Percentiles rank a stretch among this genome's conserved stretches.
Conservation (phyloP, 2,329 filamentous ascomycete species). For the Elsinoe australis region DNA sequence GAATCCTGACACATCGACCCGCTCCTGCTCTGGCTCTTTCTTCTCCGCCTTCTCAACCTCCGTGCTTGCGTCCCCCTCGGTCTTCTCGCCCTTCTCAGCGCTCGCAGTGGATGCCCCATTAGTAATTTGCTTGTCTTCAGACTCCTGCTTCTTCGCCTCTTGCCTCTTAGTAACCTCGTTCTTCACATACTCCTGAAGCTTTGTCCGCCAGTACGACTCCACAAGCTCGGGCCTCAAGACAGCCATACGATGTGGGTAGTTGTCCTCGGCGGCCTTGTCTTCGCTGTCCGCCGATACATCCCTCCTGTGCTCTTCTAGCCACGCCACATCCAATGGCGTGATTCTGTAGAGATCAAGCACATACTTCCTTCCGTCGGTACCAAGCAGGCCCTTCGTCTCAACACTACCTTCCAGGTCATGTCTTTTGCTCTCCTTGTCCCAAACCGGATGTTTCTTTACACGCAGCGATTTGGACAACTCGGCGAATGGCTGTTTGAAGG, state of each 20-base stretch:
- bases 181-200: slow-evolving; percentile 83
- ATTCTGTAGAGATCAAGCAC: slow-evolving; percentile 95
- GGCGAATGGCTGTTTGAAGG: slow-evolving; percentile 75
- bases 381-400: slow-evolving; percentile 94
- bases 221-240: slow-evolving; percentile 85
- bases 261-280: slow-evolving; percentile 36
- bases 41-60: slow-evolving; percentile 22
- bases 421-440: slow-evolving; percentile 89
- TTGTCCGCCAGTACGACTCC: slow-evolving; percentile 73
- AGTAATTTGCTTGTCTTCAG: slow-evolving; percentile 28
- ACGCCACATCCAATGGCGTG: slow-evolving; percentile 80
- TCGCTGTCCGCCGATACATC: slow-evolving; percentile 31
- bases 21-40: slow-evolving; percentile 47
- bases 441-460: slow-evolving; percentile 91
- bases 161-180: slow-evolving; percentile 62
- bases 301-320: slow-evolving; percentile 69
- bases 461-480: slow-evolving; percentile 85
- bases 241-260: slow-evolving; percentile 93
- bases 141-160: slow-evolving; percentile 26
- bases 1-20: slow-evolving; percentile 81
- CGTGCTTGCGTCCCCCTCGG: slow-evolving; percentile 24
- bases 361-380: slow-evolving; percentile 93
- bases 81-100: slow-evolving; percentile 18
- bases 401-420: slow-evolving; percentile 93
- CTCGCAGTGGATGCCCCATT: slow-evolving; percentile 27